Evolutionary conservation across 257 asterid species (phyloP).

Genomic region (Nicotiana paniculata): DNA sequence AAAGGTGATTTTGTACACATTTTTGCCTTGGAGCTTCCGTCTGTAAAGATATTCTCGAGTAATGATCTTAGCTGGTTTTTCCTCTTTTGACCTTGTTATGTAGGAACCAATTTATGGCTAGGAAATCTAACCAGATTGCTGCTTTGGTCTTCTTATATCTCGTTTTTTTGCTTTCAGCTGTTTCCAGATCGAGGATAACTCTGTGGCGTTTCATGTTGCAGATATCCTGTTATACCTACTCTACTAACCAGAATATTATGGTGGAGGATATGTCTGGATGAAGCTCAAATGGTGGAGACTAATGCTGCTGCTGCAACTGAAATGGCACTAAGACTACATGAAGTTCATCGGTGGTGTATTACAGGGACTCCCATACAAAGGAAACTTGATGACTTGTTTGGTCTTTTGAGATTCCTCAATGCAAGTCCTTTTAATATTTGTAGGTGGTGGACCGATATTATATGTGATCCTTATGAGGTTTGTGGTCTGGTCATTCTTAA

Average conservation of each 20-base stretch:
- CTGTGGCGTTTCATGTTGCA: slow-evolving; percentile 26
- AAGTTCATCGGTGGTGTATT: slow-evolving; percentile 91
- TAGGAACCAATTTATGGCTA: background rate
- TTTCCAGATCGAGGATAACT: background rate
- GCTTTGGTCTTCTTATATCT: background rate
- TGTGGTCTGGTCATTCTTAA: background rate
- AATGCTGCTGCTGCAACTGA: slow-evolving; percentile 90
- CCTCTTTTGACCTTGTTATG: background rate
- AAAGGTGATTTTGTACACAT: background rate
- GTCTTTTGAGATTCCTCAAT: slow-evolving; percentile 78
- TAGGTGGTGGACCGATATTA: slow-evolving; percentile 93
- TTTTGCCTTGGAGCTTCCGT: background rate
- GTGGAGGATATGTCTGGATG: slow-evolving; percentile 99
- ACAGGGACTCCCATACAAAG: slow-evolving; percentile 98
- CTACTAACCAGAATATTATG: slow-evolving; percentile 82
- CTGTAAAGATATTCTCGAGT: background rate
- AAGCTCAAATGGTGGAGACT: slow-evolving; percentile 99
- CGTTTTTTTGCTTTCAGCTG: background rate
- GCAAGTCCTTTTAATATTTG: slow-evolving; percentile 76
- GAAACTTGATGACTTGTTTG: slow-evolving; percentile 86
- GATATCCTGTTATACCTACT: slow-evolving; percentile 93
- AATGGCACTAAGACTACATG: slow-evolving; percentile 83
- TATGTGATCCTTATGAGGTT: slow-evolving; percentile 90
- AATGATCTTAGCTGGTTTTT: background rate
- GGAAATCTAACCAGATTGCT: background rate